Evolutionary conservation across 306 rosid species (phyloP), one percentile per base, ranked within the genome.

Genomic region (Macrotyloma uniflorum): DNA sequence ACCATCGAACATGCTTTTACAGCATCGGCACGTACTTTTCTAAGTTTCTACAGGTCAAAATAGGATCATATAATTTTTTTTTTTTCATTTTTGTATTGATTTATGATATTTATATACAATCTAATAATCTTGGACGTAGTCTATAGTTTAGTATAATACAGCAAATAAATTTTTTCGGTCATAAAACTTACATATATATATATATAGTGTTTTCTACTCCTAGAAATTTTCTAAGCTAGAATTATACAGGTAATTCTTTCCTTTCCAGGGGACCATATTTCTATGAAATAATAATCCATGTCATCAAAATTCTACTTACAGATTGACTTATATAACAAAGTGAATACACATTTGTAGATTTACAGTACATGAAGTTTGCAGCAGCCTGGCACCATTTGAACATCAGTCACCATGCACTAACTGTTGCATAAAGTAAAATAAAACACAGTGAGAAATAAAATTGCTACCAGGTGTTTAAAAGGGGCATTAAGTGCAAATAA

Each of bases 261-360:
- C 73, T 33, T 68, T 68, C 19, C 65, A 38, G 30, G 40, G 50
- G 50, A 7, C 71, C 43, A 42, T 46, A 36, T 74, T 54, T 49
- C 45, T 40, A 68, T 42, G 73, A 36, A 75, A 75, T 24, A 36
- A 69, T 49, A 47, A 70, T 58, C 73, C 32, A 32, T 65, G 10
- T 50, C 40, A 42, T 59, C 83, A 79, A 86, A 86, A 79, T 76
- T 71, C 70, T 86, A 86, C 89, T 79, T 79, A 83, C 86, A 86
- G 54, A 19, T 70, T 70, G 79, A 71, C 24, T 49, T 43, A 24
- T 63, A 79, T 36, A 35, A 49, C 66, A 58, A 16, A 71, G 57
- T 42, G 74, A 82, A 75, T 83, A 79, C 80, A 57, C 53, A 76
- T 55, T 32, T 75, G 43, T 20, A 79, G 22, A 70, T 79, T 79